Base-by-base conservation (phyloP, 1,139 yeast genomes). In the Yamadazyma triangularis region DNA sequence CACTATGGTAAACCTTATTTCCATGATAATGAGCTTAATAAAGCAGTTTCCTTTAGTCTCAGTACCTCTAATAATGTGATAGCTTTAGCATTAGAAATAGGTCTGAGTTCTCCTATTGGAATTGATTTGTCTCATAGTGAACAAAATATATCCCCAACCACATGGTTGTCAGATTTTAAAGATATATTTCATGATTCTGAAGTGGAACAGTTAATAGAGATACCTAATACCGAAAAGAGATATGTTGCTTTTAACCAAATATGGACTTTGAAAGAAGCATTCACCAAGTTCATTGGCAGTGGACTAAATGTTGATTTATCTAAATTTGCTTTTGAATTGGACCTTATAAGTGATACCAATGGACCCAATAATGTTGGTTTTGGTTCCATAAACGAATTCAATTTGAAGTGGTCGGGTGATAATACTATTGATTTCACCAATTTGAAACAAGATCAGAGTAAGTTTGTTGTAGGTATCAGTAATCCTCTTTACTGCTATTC, bases 221-320 rank as follows among this genome's bases (percentile, higher is more conserved):
- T 50, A 3, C 26, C 27, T 0, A 51, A 50, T 24, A 9, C 35
- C 2, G 28, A 36, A 1, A 15, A 34, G 2, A 31, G 58, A 27
- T 66, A 66, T 41, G 30, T 40, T 10, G 26, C 47, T 3, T 77
- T 70, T 48, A 73, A 79, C 20, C 76, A 73, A 30, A 61, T 71
- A 21, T 83, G 91, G 93, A 80, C 91, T 0, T 50, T 82, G 33
- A 83, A 83, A 46, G 93, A 83, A 48, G 73, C 84, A 21, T 80
- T 75, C 41, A 70, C 81, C 3, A 83, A 82, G 44, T 66, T 65
- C 15, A 41, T 70, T 4, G 91, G 91, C 0, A 54, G 66, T 13
- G 91, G 93, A 0, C 55, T 82, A 16, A 73, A 78, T 39, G 57
- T 69, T 12, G 77, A 78, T 26, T 53, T 80, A 34, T 51, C 60